Evolutionary conservation across 179 eudicot genomes (phyloP).

Genomic region (Beta corolliflora): DNA sequence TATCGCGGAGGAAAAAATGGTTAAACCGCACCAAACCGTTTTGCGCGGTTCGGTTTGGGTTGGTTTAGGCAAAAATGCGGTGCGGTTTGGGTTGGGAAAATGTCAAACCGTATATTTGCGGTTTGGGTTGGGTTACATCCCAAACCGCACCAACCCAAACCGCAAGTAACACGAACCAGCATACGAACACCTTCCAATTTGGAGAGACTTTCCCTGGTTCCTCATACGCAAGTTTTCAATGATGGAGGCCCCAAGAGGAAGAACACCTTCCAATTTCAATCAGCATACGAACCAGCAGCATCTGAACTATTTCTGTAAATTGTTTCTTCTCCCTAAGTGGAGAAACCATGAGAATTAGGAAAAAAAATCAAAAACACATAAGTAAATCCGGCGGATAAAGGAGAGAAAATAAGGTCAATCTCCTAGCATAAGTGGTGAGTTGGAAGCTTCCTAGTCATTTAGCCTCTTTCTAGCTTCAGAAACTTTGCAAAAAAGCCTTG

Average conservation of each 20-base stretch:
- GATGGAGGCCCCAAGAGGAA: background rate
- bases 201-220: background rate
- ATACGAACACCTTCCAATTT: no score
- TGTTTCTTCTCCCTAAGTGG: background rate
- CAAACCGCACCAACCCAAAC: no score
- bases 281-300: background rate
- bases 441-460: no score
- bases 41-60: no score
- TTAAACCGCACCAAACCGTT: no score
- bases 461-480: background rate
- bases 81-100: no score
- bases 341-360: background rate
- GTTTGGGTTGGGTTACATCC: no score
- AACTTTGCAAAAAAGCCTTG: background rate
- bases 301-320: background rate
- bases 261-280: background rate
- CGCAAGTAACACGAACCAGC: no score
- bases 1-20: no score
- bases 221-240: background rate
- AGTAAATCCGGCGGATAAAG: background rate
- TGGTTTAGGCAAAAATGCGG: no score
- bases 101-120: no score
- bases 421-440: background rate
- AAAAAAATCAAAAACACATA: background rate
- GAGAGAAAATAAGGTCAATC: background rate